A percentile compares a stretch with the other conserved stretches of the same genome.
These are phyloP conservation scores for Acanthochlamys bracteata DNA, from an alignment of 106 monocot genomes.

Conservation along the genomic window DNA sequence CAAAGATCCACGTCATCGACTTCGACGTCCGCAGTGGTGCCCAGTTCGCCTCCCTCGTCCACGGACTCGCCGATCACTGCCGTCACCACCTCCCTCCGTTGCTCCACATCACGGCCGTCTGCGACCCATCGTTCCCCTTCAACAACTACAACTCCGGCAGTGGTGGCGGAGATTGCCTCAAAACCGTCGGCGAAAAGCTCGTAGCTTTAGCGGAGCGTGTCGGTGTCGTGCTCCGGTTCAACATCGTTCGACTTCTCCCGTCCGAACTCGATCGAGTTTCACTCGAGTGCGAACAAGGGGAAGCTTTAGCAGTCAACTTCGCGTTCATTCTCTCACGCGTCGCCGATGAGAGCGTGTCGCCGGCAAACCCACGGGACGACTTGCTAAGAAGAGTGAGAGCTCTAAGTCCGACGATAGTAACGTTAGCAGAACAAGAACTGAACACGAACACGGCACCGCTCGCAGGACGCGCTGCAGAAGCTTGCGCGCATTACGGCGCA, in stretches of 20 bases:
- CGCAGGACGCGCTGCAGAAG: slow-evolving; percentile 48
- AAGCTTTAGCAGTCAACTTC: slow-evolving; percentile 68
- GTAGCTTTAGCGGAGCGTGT: slow-evolving; percentile 23
- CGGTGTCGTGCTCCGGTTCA: slow-evolving; percentile 43
- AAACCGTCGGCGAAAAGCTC: slow-evolving; percentile 30
- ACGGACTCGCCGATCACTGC: slow-evolving; percentile 2
- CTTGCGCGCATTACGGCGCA: slow-evolving; percentile 48
- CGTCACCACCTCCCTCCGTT: slow-evolving; percentile 1
- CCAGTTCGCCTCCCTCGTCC: slow-evolving; percentile 37
- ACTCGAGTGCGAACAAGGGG: slow-evolving; percentile 49
- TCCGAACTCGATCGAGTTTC: slow-evolving; percentile 29
- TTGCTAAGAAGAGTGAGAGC: slow-evolving; percentile 50
- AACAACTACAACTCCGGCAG: neutral
- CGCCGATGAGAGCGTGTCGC: slow-evolving; percentile 84
- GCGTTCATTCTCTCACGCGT: slow-evolving; percentile 51
- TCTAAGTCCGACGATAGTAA: slow-evolving; percentile 38
- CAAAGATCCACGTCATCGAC: slow-evolving; percentile 56
- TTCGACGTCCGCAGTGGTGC: slow-evolving; percentile 59
- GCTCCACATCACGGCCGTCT: slow-evolving; percentile 16
- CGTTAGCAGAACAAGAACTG: slow-evolving; percentile 67
- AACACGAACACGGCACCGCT: slow-evolving; percentile 73
- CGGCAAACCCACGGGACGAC: slow-evolving; percentile 75
- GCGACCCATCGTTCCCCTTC: slow-evolving; percentile 4
- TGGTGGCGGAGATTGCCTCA: slow-evolving; percentile 3
- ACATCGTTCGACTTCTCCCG: slow-evolving; percentile 23